phyloP scores from a whole-genome alignment of 2,329 filamentous ascomycete genomes.

The Neopestalotiopsis rosae region DNA sequence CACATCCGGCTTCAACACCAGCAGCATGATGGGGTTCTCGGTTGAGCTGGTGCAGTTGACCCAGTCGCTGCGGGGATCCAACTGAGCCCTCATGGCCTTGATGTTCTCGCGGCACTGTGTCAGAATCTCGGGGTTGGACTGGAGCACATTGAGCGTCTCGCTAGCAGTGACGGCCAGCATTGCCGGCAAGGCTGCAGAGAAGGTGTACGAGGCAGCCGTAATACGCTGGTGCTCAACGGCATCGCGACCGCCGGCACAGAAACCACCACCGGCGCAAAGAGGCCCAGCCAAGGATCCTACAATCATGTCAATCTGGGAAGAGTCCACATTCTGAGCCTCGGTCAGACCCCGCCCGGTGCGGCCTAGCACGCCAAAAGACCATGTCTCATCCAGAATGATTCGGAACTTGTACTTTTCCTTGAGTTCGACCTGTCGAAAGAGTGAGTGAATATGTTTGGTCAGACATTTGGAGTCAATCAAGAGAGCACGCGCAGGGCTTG shows the following conservation, averaged over 20 bases:
- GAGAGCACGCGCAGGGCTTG: background rate
- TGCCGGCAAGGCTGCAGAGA: constrained; percentile 91
- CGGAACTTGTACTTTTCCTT: constrained; percentile 98
- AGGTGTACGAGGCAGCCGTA: constrained; percentile 90
- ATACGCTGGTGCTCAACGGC: constrained; percentile 97
- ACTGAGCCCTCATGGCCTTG: constrained; percentile 80
- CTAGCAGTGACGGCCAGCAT: constrained; percentile 95
- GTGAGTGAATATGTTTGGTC: constrained; percentile 23
- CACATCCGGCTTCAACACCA: constrained; percentile 84
- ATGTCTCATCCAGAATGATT: constrained; percentile 95
- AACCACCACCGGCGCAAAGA: constrained; percentile 90
- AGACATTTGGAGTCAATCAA: background rate
- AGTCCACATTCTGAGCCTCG: constrained; percentile 95
- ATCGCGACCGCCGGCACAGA: constrained; percentile 90
- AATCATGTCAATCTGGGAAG: constrained; percentile 95
- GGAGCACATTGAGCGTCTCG: constrained; percentile 85
- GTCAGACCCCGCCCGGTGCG: constrained; percentile 90
- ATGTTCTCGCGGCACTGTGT: constrained; percentile 83
- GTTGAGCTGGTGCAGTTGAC: constrained; percentile 78
- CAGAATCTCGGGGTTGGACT: constrained; percentile 85
- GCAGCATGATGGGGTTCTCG: constrained; percentile 87
- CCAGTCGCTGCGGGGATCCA: constrained; percentile 95
- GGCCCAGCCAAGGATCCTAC: constrained; percentile 90
- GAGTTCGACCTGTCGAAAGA: constrained; percentile 71
- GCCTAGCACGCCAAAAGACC: constrained; percentile 94